These are phyloP conservation scores for Raphanus raphanistrum DNA, from an alignment of 345 rosid genomes.

Conservation along the genomic window DNA sequence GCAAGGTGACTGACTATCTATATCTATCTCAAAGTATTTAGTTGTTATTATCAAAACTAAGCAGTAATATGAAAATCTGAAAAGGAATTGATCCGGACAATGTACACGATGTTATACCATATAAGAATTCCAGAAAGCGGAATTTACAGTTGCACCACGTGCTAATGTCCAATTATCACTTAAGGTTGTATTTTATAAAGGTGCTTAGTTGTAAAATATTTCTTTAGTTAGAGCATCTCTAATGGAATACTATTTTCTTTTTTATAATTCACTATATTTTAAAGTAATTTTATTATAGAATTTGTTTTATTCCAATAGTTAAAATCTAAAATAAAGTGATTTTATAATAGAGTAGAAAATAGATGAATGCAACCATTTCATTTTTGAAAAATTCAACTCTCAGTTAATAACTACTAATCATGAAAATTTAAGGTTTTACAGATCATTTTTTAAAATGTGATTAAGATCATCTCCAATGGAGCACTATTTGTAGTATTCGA, in stretches of 20 bases:
- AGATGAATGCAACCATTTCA: too few relatives aligned
- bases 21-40: slow-evolving; percentile 2
- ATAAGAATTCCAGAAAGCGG: slow-evolving; percentile 47
- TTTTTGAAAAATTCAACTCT: too few relatives aligned
- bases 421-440: too few relatives aligned
- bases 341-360: too few relatives aligned
- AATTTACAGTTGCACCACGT: slow-evolving; percentile 46
- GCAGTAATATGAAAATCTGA: slow-evolving; percentile 11
- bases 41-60: background rate
- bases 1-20: background rate
- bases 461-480: too few relatives aligned
- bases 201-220: slow-evolving; percentile 6
- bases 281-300: too few relatives aligned
- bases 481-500: background rate
- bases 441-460: too few relatives aligned
- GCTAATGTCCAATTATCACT: slow-evolving; percentile 30
- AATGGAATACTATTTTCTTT: too few relatives aligned
- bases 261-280: too few relatives aligned
- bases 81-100: slow-evolving; percentile 27
- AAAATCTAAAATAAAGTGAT: too few relatives aligned
- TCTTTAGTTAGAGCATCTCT: background rate
- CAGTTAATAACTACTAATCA: too few relatives aligned
- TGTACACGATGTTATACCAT: slow-evolving; percentile 26
- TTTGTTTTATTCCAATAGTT: too few relatives aligned
- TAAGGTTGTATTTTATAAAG: background rate